Percentiles rank a stretch among this genome's conserved stretches.
These are phyloP conservation scores for Xylaria arbuscula DNA, from an alignment of 2,329 filamentous ascomycete genomes.

Conservation along the genomic window DNA sequence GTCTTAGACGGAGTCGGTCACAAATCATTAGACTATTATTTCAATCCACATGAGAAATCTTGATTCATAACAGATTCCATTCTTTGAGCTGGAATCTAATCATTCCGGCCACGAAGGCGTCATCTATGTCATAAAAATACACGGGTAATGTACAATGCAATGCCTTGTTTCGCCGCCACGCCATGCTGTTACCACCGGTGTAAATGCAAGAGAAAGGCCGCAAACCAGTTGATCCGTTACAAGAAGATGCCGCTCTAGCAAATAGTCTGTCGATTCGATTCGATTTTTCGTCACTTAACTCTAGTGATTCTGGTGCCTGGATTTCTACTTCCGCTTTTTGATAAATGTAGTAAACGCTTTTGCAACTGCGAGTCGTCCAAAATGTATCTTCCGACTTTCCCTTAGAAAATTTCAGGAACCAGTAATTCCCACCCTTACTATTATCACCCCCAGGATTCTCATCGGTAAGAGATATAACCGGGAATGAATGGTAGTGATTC, in stretches of 20 bases:
- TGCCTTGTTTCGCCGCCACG: conserved; percentile 13
- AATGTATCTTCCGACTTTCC: conserved; percentile 11
- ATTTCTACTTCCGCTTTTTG: background rate
- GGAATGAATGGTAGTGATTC: background rate
- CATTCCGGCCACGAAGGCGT: background rate
- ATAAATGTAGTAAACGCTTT: background rate
- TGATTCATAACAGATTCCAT: background rate
- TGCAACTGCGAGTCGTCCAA: conserved; percentile 1
- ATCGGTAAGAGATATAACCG: background rate
- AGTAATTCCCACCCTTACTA: background rate
- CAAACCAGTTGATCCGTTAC: background rate
- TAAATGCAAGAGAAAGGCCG: conserved; percentile 24
- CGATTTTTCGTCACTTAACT: background rate
- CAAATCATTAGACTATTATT: background rate
- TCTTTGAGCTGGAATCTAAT: background rate
- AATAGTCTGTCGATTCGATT: background rate
- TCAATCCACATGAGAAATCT: background rate
- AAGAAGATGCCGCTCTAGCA: conserved; percentile 1
- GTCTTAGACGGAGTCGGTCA: background rate
- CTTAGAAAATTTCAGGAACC: background rate
- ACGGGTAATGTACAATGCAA: conserved; percentile 10
- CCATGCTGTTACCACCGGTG: conserved; percentile 19
- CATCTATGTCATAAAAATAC: conserved; percentile 16
- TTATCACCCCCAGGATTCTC: background rate
- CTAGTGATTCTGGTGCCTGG: background rate